A percentile compares a stretch with the other conserved stretches of the same genome.
Conservation (phyloP, 352 stramenopile species). For the Phytopythium montanum region DNA sequence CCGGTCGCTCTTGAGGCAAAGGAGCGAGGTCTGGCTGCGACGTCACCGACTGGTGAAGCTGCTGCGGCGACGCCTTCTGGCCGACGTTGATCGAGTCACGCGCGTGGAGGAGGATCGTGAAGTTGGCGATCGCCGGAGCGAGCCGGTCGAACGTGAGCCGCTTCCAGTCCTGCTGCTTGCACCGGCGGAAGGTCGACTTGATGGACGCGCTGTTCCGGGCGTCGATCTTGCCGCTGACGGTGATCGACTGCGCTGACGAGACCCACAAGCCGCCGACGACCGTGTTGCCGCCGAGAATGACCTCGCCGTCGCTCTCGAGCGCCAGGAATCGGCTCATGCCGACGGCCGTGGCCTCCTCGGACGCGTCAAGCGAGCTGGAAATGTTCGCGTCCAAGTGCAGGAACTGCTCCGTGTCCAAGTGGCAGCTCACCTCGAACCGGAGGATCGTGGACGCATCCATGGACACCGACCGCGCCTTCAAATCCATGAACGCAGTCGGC, state of each 20-base stretch:
- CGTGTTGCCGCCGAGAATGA: slow-evolving; percentile 47
- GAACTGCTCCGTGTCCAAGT: slow-evolving; percentile 38
- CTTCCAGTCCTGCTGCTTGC: slow-evolving; percentile 38
- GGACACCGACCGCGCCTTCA: slow-evolving; percentile 41
- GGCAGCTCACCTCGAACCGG: slow-evolving; percentile 34
- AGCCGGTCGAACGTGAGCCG: slow-evolving; percentile 10
- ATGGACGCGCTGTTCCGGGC: slow-evolving; percentile 34
- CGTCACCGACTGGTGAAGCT: slow-evolving; percentile 19
- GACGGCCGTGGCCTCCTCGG: neutral
- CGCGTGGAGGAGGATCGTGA: slow-evolving; percentile 55
- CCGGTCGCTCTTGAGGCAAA: slow-evolving; percentile 9
- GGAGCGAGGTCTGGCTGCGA: slow-evolving; percentile 19
- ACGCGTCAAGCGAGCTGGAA: slow-evolving; percentile 18
- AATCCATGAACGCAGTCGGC: slow-evolving; percentile 23
- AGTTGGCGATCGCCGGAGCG: slow-evolving; percentile 33
- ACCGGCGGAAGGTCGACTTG: slow-evolving; percentile 43
- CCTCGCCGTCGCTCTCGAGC: slow-evolving; percentile 46
- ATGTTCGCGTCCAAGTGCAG: slow-evolving; percentile 53
- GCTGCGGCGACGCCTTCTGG: slow-evolving; percentile 13
- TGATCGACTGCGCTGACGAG: slow-evolving; percentile 45
- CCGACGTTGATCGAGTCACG: slow-evolving; percentile 54
- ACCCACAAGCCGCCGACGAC: slow-evolving; percentile 46
- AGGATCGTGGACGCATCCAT: slow-evolving; percentile 49
- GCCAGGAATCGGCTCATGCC: slow-evolving; percentile 30
- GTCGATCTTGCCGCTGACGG: slow-evolving; percentile 42